These are phyloP conservation scores for Phytophthora uliginosa DNA, from an alignment of 352 stramenopile genomes.

Conservation along the genomic window DNA sequence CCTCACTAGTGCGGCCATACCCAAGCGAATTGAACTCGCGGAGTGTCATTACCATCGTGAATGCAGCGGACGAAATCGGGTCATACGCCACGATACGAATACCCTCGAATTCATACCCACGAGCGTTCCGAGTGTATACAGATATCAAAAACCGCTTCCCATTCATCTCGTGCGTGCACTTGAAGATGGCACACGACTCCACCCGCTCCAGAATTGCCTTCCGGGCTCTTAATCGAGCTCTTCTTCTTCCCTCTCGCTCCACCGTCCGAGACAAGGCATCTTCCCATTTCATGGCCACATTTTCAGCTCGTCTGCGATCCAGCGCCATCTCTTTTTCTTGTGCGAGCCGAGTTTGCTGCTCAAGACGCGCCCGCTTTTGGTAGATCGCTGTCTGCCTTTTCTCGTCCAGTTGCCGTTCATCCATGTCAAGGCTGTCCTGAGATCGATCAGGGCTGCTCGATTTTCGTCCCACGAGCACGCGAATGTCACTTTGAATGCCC, in stretches of 20 bases:
- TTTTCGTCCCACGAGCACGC: constrained; percentile 7
- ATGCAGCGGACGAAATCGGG: constrained; percentile 46
- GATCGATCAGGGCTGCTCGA: background rate
- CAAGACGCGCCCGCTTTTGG: constrained; percentile 33
- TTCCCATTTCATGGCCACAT: constrained; percentile 60
- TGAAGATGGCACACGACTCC: constrained; percentile 42
- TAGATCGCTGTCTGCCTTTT: constrained; percentile 34
- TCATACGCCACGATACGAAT: constrained; percentile 69
- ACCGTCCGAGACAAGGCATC: constrained; percentile 37
- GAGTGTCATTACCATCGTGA: constrained; percentile 46
- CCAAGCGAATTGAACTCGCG: constrained; percentile 60
- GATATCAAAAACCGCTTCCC: constrained; percentile 57
- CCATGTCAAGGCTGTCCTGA: background rate
- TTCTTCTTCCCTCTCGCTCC: constrained; percentile 33
- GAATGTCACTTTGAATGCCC: constrained; percentile 19
- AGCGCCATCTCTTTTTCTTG: constrained; percentile 30
- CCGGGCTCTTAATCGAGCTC: constrained; percentile 11
- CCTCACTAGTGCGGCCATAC: constrained; percentile 56
- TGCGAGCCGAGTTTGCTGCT: constrained; percentile 14
- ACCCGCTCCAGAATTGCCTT: constrained; percentile 33
- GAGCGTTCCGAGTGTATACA: constrained; percentile 49
- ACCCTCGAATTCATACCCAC: constrained; percentile 58
- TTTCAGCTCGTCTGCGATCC: constrained; percentile 53
- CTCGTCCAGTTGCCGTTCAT: constrained; percentile 21
- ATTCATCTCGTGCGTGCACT: constrained; percentile 50